These are phyloP conservation scores for Lantana camara DNA, from an alignment of 257 asterid genomes.

Conservation along the genomic window DNA sequence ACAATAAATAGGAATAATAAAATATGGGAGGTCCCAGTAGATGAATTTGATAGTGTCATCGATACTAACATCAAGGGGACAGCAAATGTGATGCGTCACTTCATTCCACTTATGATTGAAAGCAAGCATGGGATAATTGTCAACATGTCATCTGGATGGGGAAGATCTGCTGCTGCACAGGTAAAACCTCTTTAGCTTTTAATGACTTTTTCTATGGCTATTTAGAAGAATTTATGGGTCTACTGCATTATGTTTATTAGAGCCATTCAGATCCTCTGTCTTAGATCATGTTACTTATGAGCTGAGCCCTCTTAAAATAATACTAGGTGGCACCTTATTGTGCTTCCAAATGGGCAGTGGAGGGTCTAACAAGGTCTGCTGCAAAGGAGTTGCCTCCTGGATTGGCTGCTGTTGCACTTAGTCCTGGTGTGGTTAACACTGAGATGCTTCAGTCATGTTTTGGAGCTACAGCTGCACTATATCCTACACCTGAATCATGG, in stretches of 20 bases:
- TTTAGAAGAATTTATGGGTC: not conserved
- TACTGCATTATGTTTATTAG: constrained; percentile 6
- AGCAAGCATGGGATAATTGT: constrained; percentile 86
- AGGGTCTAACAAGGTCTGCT: constrained; percentile 82
- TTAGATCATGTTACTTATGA: constrained; percentile 19
- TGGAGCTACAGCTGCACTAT: constrained; percentile 77
- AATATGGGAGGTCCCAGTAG: constrained; percentile 92
- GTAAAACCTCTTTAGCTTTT: constrained; percentile 38
- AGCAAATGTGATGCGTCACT: constrained; percentile 84
- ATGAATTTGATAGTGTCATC: constrained; percentile 79
- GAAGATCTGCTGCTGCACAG: constrained; percentile 99
- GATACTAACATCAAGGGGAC: constrained; percentile 89
- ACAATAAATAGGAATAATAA: constrained; percentile 84
- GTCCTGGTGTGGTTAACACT: constrained; percentile 91
- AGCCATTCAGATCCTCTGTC: constrained; percentile 5
- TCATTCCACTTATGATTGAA: constrained; percentile 83
- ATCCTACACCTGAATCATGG: constrained; percentile 92
- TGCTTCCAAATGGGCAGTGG: constrained; percentile 98
- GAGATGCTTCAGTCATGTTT: constrained; percentile 96
- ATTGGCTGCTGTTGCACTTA: constrained; percentile 80
- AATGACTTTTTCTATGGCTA: no score
- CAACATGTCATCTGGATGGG: constrained; percentile 99
- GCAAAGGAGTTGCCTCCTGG: constrained; percentile 95
- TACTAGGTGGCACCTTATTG: constrained; percentile 95
- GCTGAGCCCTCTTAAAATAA: constrained; percentile 30